A percentile compares a stretch with the other conserved stretches of the same genome.
These are phyloP conservation scores for Lentinula detonsa DNA, from an alignment of 768 basidiomycete species.

Conservation along the genomic window DNA sequence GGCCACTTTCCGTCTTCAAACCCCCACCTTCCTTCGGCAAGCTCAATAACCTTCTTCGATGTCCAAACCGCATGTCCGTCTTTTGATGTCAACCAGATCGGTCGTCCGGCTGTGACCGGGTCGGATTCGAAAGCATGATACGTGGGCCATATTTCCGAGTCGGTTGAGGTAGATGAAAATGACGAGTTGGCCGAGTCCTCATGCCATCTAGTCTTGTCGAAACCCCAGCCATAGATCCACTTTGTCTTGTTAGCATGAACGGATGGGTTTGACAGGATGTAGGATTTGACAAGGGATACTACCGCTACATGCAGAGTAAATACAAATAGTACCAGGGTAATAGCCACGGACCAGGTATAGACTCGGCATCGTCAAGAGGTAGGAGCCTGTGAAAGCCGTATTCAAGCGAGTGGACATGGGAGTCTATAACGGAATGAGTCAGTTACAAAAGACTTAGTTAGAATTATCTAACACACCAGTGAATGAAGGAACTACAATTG, in stretches of 20 bases:
- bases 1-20: not conserved
- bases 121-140: not conserved
- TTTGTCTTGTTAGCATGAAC: not conserved
- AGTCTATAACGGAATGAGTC: not conserved
- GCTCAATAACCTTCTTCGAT: constrained; percentile 2
- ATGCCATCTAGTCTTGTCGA: constrained; percentile 1
- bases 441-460: not conserved
- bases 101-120: not conserved
- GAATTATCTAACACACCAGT: not conserved
- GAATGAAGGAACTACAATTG: constrained; percentile 1
- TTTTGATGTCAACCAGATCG: constrained; percentile 2
- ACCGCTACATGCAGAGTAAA: not conserved
- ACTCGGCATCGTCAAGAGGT: constrained; percentile 4
- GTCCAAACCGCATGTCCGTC: constrained; percentile 6
- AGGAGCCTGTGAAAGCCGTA: constrained; percentile 2
- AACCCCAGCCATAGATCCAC: constrained; percentile 4
- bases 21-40: not conserved
- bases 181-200: not conserved
- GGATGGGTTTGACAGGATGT: constrained; percentile 2
- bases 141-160: not conserved
- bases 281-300: not conserved
- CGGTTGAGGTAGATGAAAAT: not conserved
- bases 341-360: not conserved
- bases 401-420: constrained; percentile 3
- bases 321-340: not conserved